Percentiles rank a stretch among this genome's conserved stretches.
phyloP scores from a whole-genome alignment of 1,284 basidiomycete species.

The Clitocybe nebularis region DNA sequence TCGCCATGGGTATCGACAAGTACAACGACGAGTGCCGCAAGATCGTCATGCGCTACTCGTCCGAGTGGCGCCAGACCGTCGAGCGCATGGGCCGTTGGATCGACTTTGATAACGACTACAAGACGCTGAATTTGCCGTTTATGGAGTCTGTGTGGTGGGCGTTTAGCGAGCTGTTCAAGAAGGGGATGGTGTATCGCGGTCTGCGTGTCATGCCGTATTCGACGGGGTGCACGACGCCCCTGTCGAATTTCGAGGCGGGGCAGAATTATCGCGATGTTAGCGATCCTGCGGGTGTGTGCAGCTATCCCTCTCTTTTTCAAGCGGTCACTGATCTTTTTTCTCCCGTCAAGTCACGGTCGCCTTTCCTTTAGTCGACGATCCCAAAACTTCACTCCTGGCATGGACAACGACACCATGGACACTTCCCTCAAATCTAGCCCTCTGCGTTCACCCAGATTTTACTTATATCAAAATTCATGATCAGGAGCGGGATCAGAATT shows the following conservation, averaged over 20 bases:
- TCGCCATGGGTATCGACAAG: constrained; percentile 94
- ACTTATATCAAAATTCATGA: constrained; percentile 98
- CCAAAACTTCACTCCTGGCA: constrained; percentile 85
- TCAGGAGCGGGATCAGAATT: constrained; percentile 83
- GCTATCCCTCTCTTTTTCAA: no score
- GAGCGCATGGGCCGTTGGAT: constrained; percentile 99
- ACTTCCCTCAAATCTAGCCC: constrained; percentile 89
- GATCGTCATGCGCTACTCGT: constrained; percentile 97
- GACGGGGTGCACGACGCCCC: constrained; percentile 91
- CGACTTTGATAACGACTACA: constrained; percentile 99
- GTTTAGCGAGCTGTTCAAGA: constrained; percentile 91
- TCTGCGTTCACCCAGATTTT: constrained; percentile 96
- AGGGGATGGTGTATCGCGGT: constrained; percentile 93
- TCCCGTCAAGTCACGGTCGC: constrained; percentile 72
- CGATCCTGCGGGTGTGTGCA: constrained; percentile 80
- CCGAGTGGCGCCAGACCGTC: constrained; percentile 92
- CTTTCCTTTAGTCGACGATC: constrained; percentile 93
- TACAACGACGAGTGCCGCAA: constrained; percentile 97
- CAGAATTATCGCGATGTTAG: constrained; percentile 91
- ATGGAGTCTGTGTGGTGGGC: constrained; percentile 99
- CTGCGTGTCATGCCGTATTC: constrained; percentile 98
- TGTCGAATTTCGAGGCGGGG: constrained; percentile 98
- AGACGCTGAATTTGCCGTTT: constrained; percentile 89
- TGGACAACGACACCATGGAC: constrained; percentile 99
- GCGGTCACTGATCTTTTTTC: constrained; percentile 2